phyloP scores from a whole-genome alignment of 768 basidiomycete genomes.

The Serendipita sp. region DNA sequence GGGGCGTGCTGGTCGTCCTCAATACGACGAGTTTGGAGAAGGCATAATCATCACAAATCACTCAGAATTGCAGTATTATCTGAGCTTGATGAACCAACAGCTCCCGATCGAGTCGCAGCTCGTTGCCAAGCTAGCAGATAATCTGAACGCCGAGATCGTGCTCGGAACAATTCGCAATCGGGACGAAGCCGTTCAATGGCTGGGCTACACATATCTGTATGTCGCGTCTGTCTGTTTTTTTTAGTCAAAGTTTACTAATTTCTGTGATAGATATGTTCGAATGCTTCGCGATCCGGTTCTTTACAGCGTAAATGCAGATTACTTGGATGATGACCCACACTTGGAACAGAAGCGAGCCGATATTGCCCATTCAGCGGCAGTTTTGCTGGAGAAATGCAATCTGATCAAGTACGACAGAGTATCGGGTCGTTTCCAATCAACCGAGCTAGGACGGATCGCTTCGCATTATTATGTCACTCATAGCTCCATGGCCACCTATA shows the following conservation, averaged over 20 bases:
- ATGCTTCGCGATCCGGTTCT: constrained; percentile 82
- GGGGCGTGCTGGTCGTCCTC: constrained; percentile 90
- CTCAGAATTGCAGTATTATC: constrained; percentile 90
- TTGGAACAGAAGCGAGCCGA: constrained; percentile 90
- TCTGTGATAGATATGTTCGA: constrained; percentile 60
- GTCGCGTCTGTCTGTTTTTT: constrained; percentile 22
- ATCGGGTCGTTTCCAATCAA: constrained; percentile 78
- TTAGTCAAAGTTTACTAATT: constrained; percentile 12
- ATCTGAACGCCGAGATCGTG: constrained; percentile 94
- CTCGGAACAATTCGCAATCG: constrained; percentile 87
- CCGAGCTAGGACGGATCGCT: constrained; percentile 86
- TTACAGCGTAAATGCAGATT: constrained; percentile 81
- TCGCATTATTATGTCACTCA: constrained; percentile 94
- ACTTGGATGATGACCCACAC: constrained; percentile 67
- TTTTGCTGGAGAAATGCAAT: constrained; percentile 82
- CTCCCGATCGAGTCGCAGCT: constrained; percentile 95
- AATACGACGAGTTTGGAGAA: constrained; percentile 94
- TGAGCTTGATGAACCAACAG: constrained; percentile 90
- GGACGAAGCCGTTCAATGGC: constrained; percentile 95
- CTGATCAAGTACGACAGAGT: constrained; percentile 88
- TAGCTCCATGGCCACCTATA: constrained; percentile 91
- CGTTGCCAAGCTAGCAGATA: constrained; percentile 82
- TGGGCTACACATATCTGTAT: constrained; percentile 86
- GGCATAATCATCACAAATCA: constrained; percentile 99
- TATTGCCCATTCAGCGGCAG: constrained; percentile 85